Percentiles rank a stretch among this genome's conserved stretches.
Evolutionary conservation across 1,284 basidiomycete species (phyloP).

Genomic region (Boletus semigastroideus): DNA sequence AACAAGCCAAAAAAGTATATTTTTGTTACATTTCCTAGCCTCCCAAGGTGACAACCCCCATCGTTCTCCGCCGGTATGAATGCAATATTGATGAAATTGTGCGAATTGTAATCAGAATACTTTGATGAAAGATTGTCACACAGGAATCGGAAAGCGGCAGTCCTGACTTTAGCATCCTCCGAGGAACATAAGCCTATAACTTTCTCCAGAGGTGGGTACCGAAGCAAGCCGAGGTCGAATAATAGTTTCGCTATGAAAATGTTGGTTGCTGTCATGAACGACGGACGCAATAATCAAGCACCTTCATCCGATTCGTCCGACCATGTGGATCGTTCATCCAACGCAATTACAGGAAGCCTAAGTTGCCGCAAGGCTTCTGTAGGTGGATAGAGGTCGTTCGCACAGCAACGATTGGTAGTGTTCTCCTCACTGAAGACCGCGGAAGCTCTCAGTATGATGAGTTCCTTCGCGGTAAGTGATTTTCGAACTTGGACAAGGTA

Average conservation of each 20-base stretch:
- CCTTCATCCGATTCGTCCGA: background rate
- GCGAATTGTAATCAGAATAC: background rate
- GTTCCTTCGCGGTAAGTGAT: slow-evolving; percentile 63
- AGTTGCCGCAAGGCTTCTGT: background rate
- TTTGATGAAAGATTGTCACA: background rate
- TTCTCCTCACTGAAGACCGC: background rate
- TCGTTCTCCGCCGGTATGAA: background rate
- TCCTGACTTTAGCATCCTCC: background rate
- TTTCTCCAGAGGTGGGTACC: background rate
- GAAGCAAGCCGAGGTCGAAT: background rate
- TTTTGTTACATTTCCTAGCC: background rate
- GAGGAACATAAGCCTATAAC: background rate
- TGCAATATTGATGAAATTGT: background rate
- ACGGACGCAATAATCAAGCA: background rate
- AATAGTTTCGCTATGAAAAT: background rate
- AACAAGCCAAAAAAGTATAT: no score
- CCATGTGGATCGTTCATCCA: background rate
- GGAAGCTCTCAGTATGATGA: slow-evolving; percentile 60
- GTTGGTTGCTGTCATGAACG: background rate
- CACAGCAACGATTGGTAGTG: background rate
- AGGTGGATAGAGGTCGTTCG: background rate
- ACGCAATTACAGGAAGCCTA: background rate
- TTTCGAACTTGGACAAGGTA: slow-evolving; percentile 81
- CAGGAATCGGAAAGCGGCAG: background rate
- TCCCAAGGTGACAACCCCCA: background rate